A percentile compares a stretch with the other conserved stretches of the same genome.
Evolutionary conservation across 2,329 filamentous ascomycete species (phyloP).

Genomic region (Calonectria ilicicola): DNA sequence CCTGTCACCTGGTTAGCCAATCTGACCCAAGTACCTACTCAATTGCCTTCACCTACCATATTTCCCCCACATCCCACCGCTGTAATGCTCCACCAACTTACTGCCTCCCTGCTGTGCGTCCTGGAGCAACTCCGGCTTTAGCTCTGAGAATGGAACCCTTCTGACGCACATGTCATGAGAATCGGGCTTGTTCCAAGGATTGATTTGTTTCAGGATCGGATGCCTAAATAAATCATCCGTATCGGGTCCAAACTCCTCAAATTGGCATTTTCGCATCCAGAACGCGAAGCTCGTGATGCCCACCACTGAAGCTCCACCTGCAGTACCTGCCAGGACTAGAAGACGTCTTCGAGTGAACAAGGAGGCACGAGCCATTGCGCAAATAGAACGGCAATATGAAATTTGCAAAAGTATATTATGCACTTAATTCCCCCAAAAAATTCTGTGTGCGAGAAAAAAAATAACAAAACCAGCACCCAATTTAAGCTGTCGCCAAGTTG

Average conservation of each 20-base stretch:
- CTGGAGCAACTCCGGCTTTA: conserved; percentile 20
- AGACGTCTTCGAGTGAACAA: neutral
- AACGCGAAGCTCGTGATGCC: conserved; percentile 27
- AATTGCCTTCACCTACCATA: conserved; percentile 24
- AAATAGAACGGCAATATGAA: neutral
- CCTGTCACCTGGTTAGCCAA: neutral
- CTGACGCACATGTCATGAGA: conserved; percentile 36
- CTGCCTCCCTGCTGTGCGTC: conserved; percentile 32
- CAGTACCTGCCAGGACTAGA: neutral
- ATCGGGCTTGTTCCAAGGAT: conserved; percentile 35
- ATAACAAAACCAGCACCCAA: neutral
- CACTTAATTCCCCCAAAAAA: too few species aligned
- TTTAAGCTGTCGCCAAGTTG: neutral
- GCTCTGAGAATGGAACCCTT: conserved; percentile 15
- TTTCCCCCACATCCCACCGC: conserved; percentile 34
- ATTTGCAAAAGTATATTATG: too few species aligned
- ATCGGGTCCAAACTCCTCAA: conserved; percentile 32
- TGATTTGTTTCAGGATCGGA: conserved; percentile 26
- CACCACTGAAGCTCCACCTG: conserved; percentile 10
- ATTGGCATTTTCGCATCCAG: conserved; percentile 32
- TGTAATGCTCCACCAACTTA: conserved; percentile 29
- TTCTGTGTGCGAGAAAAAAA: neutral
- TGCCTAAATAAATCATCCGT: conserved; percentile 27
- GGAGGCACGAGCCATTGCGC: neutral
- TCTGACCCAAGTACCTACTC: fast-evolving